Evolutionary conservation across 2,329 filamentous ascomycete genomes (phyloP).

Genomic region (Fusarium subglutinans): DNA sequence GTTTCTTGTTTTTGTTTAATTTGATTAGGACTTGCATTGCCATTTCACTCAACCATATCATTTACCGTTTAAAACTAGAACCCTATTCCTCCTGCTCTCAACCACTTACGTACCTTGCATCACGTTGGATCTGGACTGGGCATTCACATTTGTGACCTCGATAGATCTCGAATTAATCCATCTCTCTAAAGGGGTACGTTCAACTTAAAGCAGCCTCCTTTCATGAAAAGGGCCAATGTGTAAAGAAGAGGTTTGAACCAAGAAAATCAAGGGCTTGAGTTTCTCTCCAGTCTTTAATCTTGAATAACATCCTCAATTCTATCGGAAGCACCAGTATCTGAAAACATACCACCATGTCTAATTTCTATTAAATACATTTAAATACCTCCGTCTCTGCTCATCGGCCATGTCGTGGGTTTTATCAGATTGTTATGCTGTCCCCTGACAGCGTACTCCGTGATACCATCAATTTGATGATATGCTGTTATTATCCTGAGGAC

Average conservation of each 20-base stretch:
- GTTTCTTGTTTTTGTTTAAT: background rate
- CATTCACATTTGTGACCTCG: background rate
- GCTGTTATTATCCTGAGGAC: background rate
- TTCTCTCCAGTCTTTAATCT: background rate
- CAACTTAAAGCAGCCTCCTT: background rate
- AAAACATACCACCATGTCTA: background rate
- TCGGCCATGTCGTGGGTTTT: background rate
- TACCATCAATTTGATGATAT: background rate
- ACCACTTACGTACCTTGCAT: background rate
- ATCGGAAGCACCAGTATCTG: background rate
- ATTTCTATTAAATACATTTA: background rate
- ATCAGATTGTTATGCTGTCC: background rate
- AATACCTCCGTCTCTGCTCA: background rate
- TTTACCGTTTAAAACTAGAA: background rate
- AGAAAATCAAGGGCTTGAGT: background rate
- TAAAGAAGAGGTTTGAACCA: background rate
- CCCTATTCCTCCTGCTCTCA: background rate
- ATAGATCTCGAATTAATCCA: background rate
- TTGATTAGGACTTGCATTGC: background rate
- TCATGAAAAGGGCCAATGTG: background rate
- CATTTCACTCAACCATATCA: background rate
- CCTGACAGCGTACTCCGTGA: background rate
- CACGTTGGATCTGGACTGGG: background rate
- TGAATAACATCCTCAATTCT: background rate
- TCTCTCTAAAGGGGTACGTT: background rate